Evolutionary conservation across 1,139 yeast species (phyloP).

Genomic region (Candida mesenterica): DNA sequence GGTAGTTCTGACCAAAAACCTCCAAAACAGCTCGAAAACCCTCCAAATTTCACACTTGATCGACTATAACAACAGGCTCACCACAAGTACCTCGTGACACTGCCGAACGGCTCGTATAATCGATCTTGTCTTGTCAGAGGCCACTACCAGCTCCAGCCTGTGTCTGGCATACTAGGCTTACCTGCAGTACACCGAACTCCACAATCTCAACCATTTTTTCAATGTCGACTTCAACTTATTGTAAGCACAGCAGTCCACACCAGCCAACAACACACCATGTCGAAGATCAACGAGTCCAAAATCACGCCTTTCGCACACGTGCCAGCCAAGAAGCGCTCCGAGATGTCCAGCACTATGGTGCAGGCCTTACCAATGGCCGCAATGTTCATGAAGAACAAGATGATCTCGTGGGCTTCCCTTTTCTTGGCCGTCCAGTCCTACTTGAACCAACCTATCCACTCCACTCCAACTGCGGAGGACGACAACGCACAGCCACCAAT

Average conservation of each 20-base stretch:
- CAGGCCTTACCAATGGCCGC: conserved; percentile 72
- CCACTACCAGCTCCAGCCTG: no score
- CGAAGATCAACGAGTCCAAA: conserved; percentile 37
- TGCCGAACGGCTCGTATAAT: no score
- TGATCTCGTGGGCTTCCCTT: conserved; percentile 57
- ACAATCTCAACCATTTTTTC: not conserved
- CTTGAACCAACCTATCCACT: conserved; percentile 48
- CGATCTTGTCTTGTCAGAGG: no score
- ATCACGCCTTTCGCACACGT: conserved; percentile 48
- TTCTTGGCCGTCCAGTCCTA: conserved; percentile 52
- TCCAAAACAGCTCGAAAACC: no score
- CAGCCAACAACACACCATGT: conserved; percentile 13
- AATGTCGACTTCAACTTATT: not conserved
- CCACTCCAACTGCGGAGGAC: conserved; percentile 18
- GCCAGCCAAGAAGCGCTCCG: conserved; percentile 49
- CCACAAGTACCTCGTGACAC: no score
- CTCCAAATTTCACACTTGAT: no score
- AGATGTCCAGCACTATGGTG: conserved; percentile 46
- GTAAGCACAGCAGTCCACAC: no score
- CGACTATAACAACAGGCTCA: no score
- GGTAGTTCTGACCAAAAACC: no score
- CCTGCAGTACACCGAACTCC: not conserved
- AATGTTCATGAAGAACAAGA: conserved; percentile 54
- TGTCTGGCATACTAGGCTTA: no score
- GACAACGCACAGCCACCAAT: conserved; percentile 41